Conservation (phyloP, 257 asterid genomes). For the Solanum tacnaense region DNA sequence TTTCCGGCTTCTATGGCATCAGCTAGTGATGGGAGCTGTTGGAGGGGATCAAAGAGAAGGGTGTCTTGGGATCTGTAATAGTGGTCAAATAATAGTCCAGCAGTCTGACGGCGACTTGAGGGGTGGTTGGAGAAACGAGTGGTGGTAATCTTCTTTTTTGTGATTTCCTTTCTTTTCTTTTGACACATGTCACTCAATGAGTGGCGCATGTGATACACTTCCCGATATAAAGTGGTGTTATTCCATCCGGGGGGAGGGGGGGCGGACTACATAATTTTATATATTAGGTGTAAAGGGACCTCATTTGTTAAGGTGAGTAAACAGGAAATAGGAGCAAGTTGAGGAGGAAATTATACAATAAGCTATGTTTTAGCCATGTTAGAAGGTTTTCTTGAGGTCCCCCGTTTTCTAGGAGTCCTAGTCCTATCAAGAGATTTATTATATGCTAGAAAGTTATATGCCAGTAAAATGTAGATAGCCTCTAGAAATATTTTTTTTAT, state of each 20-base stretch:
- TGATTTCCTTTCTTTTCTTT: neutral
- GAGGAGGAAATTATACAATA: neutral
- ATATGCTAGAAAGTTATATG: neutral
- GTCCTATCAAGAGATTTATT: neutral
- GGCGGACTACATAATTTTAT: neutral
- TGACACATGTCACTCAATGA: neutral
- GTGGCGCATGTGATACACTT: neutral
- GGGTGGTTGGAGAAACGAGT: neutral
- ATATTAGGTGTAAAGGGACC: neutral
- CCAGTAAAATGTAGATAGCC: neutral
- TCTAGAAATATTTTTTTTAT: neutral
- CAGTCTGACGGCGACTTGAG: neutral
- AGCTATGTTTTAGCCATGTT: neutral
- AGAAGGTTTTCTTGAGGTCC: neutral
- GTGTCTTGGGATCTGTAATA: neutral
- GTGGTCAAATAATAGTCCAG: neutral
- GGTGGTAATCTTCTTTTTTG: neutral
- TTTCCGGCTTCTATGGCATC: neutral
- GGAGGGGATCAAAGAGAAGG: neutral
- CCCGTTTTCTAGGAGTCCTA: neutral
- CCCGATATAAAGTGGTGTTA: neutral
- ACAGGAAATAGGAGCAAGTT: neutral
- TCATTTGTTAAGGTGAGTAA: neutral
- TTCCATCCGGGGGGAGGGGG: neutral
- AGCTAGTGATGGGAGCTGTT: neutral